Base-by-base conservation (phyloP, 768 basidiomycete species). In the Lepiota brunneoincarnata region DNA sequence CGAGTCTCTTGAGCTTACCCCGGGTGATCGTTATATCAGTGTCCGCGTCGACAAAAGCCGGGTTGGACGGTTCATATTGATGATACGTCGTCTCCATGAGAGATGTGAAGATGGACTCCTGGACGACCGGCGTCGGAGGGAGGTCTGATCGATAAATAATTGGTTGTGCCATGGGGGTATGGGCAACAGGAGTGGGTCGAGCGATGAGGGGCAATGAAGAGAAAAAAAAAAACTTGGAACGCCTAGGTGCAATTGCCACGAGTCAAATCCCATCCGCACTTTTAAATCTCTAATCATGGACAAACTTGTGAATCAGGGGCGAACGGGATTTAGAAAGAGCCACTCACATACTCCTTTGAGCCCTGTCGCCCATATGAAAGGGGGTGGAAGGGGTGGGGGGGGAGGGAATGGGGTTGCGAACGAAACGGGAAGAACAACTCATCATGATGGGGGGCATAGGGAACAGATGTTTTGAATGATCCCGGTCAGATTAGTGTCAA, bases 71-170 rank as follows among this genome's bases (percentile, higher is more conserved):
- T 26, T 55, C 54, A 3, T 57, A 58, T 34, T 60, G 58, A 9
- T 62, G 50, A 35, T 61, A 60, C 6, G 56, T 59, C 0, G 58
- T 56, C 15, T 51, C 48, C 43, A 67, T 61, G 26, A 67, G 54
- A 12, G 56, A 49, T 31, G 66, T 67, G 49, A 63, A 67, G 35
- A 67, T 56, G 18, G 63, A 64, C 12, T 38, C 45, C 21, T 49
- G 59, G n/a, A 55, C 21, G 28, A 63, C 41, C n/a, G 59, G 62
- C 4, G 64, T 59, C 17, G 58, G 50, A 1, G 64, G 59, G 6
- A 57, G 2, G 9, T 37, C 43, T 2, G 64, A 66, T 20, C 40
- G 54, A 41, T 67, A 67, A 44, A 66, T 54, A 39, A 51, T 54
- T 2, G 66, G 64, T 17, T 62, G 37, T 51, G 55, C 7, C 31